Evolutionary conservation across 352 stramenopile genomes (phyloP).

Genomic region (Phytophthora hybrid): DNA sequence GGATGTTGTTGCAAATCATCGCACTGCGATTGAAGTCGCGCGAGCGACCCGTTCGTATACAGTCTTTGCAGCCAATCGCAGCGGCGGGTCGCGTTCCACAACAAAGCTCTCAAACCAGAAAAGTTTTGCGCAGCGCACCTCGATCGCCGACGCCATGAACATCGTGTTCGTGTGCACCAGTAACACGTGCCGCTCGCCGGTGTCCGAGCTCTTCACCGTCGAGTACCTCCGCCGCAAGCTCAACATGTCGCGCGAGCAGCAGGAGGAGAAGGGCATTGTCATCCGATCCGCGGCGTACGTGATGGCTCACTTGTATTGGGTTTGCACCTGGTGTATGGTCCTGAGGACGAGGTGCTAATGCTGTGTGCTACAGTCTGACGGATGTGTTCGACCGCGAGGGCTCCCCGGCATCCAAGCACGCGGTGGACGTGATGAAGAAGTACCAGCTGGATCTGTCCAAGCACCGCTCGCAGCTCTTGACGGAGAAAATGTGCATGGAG

Average conservation of each 20-base stretch:
- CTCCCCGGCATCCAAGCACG: slow-evolving; percentile 68
- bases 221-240: slow-evolving; percentile 81
- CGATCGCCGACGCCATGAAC: slow-evolving; percentile 51
- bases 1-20: slow-evolving; percentile 19
- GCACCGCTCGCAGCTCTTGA: slow-evolving; percentile 76
- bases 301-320: slow-evolving; percentile 26
- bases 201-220: slow-evolving; percentile 79
- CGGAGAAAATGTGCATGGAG: slow-evolving; percentile 64
- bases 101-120: slow-evolving; percentile 27
- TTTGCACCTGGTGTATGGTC: not conserved
- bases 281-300: slow-evolving; percentile 74
- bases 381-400: slow-evolving; percentile 76
- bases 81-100: slow-evolving; percentile 13
- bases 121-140: not conserved
- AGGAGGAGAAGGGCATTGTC: slow-evolving; percentile 70
- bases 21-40: slow-evolving; percentile 22
- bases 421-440: slow-evolving; percentile 75
- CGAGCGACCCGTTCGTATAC: slow-evolving; percentile 22
- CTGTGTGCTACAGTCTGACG: slow-evolving; percentile 54
- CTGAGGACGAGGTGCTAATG: slow-evolving; percentile 9
- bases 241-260: slow-evolving; percentile 71
- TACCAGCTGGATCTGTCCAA: slow-evolving; percentile 77
- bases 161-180: slow-evolving; percentile 89
- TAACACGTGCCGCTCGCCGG: slow-evolving; percentile 86
- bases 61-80: slow-evolving; percentile 30